A percentile compares a stretch with the other conserved stretches of the same genome.
phyloP scores from a whole-genome alignment of 495 filamentous ascomycete species.

The Paragyromitra xinjiangensis region DNA sequence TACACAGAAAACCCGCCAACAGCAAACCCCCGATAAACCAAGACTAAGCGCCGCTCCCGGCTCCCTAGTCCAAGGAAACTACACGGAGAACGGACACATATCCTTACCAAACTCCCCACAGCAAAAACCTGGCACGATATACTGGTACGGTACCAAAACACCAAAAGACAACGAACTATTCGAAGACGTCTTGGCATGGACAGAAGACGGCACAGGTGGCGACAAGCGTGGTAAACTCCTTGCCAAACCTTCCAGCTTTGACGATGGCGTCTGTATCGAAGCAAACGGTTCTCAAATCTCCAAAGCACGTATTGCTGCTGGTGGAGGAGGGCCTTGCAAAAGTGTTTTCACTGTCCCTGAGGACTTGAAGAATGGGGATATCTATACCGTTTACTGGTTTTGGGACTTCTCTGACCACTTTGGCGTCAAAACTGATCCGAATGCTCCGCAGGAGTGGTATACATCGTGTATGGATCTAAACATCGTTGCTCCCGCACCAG shows the following conservation, averaged over 20 bases:
- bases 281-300: slow-evolving; percentile 14
- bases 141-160: slow-evolving; percentile 49
- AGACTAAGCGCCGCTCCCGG: slow-evolving; percentile 50
- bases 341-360: slow-evolving; percentile 50
- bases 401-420: slow-evolving; percentile 53
- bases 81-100: slow-evolving; percentile 56
- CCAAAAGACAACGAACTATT: slow-evolving; percentile 37
- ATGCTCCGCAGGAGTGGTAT: slow-evolving; percentile 48
- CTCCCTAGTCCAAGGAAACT: slow-evolving; percentile 37
- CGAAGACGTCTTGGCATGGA: slow-evolving; percentile 44
- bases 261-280: slow-evolving; percentile 53
- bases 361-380: slow-evolving; percentile 23
- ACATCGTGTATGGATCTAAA: slow-evolving; percentile 56
- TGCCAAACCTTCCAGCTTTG: slow-evolving; percentile 31
- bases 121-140: slow-evolving; percentile 41
- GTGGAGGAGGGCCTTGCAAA: slow-evolving; percentile 44
- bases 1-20: slow-evolving; percentile 12
- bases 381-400: slow-evolving; percentile 55
- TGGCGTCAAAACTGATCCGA: slow-evolving; percentile 13
- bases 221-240: slow-evolving; percentile 39
- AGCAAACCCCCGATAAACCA: slow-evolving; percentile 31
- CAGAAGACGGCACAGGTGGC: slow-evolving; percentile 35
- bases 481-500: slow-evolving; percentile 22
- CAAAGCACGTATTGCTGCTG: slow-evolving; percentile 13
- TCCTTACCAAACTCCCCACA: slow-evolving; percentile 19